phyloP scores from a whole-genome alignment of 2,329 filamentous ascomycete species.

The Arthroderma sp. region DNA sequence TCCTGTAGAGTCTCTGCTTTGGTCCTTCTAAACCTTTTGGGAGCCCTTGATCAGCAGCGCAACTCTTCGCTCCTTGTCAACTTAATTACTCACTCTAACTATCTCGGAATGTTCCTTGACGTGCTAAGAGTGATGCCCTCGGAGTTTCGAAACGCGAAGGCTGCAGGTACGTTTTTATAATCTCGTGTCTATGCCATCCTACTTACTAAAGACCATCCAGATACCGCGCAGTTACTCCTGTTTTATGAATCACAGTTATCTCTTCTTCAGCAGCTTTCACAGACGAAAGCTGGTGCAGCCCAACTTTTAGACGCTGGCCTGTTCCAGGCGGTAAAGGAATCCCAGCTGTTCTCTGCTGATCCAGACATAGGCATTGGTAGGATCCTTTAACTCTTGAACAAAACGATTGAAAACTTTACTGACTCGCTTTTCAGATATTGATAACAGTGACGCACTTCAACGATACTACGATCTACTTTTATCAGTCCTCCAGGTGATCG shows the following conservation, averaged over 20 bases:
- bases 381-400: neutral
- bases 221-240: slow-evolving; percentile 44
- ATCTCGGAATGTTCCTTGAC: slow-evolving; percentile 80
- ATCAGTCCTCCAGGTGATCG: slow-evolving; percentile 67
- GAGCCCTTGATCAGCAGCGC: slow-evolving; percentile 60
- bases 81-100: slow-evolving; percentile 72
- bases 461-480: slow-evolving; percentile 77
- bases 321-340: slow-evolving; percentile 67
- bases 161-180: slow-evolving; percentile 39
- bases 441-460: slow-evolving; percentile 57
- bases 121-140: slow-evolving; percentile 64
- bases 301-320: slow-evolving; percentile 82
- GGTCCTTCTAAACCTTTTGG: slow-evolving; percentile 66
- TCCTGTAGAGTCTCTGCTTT: slow-evolving; percentile 75
- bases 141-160: slow-evolving; percentile 53
- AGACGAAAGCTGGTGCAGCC: slow-evolving; percentile 71
- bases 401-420: neutral
- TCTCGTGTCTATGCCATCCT: neutral
- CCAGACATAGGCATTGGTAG: slow-evolving; percentile 73
- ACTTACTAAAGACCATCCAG: slow-evolving; percentile 23
- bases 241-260: slow-evolving; percentile 65
- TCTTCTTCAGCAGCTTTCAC: slow-evolving; percentile 70
- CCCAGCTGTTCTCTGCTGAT: slow-evolving; percentile 76
- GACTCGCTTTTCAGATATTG: slow-evolving; percentile 41
- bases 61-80: slow-evolving; percentile 65